Evolutionary conservation across 1,139 yeast species (phyloP).

Genomic region (Casaregolazyma suthepensis): DNA sequence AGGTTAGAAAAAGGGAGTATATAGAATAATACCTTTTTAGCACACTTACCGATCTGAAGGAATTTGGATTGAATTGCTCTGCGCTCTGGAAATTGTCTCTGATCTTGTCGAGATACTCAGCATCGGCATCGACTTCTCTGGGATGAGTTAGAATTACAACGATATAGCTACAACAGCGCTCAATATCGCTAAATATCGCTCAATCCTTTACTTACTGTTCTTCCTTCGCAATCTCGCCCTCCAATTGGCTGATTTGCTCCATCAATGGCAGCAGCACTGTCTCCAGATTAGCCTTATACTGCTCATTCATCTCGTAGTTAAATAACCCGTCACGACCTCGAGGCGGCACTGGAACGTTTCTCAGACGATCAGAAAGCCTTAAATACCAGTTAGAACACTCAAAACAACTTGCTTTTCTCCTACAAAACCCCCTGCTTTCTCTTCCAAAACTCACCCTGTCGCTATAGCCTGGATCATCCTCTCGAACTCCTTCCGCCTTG

Average conservation of each 20-base stretch:
- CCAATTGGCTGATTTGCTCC: constrained; percentile 23
- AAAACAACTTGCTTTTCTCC: not conserved
- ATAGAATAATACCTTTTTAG: not conserved
- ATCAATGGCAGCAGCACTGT: constrained; percentile 19
- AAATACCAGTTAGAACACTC: not conserved
- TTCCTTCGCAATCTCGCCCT: constrained; percentile 20
- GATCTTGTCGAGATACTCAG: constrained; percentile 9
- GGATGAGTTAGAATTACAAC: no score
- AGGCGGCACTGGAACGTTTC: constrained; percentile 4
- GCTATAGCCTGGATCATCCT: constrained; percentile 10
- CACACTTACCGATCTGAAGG: constrained; percentile 8
- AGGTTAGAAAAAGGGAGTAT: not conserved
- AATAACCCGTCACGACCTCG: constrained; percentile 8
- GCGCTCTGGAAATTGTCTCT: not conserved
- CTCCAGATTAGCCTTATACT: constrained; percentile 12
- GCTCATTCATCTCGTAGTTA: constrained; percentile 5
- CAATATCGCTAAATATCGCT: not conserved
- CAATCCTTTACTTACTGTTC: constrained; percentile 11
- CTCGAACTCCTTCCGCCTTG: constrained; percentile 14
- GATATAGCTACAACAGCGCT: not conserved
- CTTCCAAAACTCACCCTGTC: not conserved
- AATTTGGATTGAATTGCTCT: constrained; percentile 4
- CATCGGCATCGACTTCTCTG: constrained; percentile 12
- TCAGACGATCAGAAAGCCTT: constrained; percentile 1
- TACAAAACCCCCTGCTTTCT: not conserved